Percentiles rank a stretch among this genome's conserved stretches.
phyloP scores from a whole-genome alignment of 1,284 basidiomycete genomes.

The Stereum hirsutum region DNA sequence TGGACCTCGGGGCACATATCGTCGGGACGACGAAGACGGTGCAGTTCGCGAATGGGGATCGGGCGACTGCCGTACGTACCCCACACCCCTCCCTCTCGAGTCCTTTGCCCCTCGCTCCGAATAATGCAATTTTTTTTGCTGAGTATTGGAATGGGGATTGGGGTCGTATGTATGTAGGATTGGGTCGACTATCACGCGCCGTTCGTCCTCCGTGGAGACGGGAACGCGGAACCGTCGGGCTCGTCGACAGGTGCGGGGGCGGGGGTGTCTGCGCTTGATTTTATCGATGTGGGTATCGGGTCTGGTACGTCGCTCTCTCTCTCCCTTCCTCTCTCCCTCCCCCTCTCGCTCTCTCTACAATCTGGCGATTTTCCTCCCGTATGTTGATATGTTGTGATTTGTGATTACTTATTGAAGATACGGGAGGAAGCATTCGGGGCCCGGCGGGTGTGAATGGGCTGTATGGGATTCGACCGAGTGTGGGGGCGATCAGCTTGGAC shows the following conservation, averaged over 20 bases:
- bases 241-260: constrained; percentile 31
- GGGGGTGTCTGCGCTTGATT: constrained; percentile 27
- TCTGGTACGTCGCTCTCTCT: not conserved
- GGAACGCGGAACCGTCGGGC: constrained; percentile 33
- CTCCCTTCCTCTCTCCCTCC: too few species aligned
- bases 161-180: too few species aligned
- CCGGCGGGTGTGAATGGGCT: constrained; percentile 31
- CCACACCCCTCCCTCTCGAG: not conserved
- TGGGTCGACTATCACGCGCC: constrained; percentile 46
- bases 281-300: constrained; percentile 31
- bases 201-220: constrained; percentile 46
- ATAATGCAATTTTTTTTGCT: too few species aligned
- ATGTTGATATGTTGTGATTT: not conserved
- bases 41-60: constrained; percentile 47
- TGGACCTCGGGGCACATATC: constrained; percentile 37
- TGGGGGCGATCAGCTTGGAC: constrained; percentile 25
- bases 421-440: constrained; percentile 30
- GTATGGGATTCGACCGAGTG: constrained; percentile 28
- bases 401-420: constrained; percentile 17
- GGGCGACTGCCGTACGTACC: constrained; percentile 29
- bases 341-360: too few species aligned
- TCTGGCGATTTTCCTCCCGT: not conserved
- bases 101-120: not conserved
- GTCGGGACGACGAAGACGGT: constrained; percentile 46
- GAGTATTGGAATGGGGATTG: too few species aligned